Evolutionary conservation across 148 eudicot species (phyloP).

Genomic region (Rhododendron ovatum): DNA sequence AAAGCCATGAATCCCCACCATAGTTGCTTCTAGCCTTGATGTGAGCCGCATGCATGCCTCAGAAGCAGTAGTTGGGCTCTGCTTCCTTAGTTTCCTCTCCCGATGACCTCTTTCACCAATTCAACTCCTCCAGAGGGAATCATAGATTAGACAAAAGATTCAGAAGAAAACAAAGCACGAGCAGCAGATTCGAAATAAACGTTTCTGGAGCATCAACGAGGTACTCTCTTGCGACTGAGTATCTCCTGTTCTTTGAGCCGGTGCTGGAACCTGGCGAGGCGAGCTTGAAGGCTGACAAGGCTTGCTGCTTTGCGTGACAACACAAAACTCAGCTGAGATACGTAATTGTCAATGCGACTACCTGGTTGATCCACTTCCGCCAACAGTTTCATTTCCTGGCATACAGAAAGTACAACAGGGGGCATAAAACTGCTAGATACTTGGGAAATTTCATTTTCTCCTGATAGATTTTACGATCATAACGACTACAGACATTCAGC

Average conservation of each 20-base stretch:
- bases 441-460: neutral
- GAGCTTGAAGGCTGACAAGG: constrained; percentile 94
- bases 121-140: neutral
- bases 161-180: neutral
- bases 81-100: neutral
- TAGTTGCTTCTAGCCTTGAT: neutral
- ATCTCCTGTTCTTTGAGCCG: constrained; percentile 97
- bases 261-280: constrained; percentile 94
- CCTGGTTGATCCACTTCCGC: constrained; percentile 99
- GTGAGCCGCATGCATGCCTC: neutral
- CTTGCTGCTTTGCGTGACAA: constrained; percentile 98
- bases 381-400: constrained; percentile 95
- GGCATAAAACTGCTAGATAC: neutral
- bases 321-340: constrained; percentile 83
- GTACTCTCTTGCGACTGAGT: constrained; percentile 82
- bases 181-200: too few species aligned
- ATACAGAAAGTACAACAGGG: constrained; percentile 15
- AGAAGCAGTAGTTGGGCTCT: neutral
- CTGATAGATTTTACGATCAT: neutral
- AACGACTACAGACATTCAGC: neutral
- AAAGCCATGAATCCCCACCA: neutral
- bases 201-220: constrained; percentile 30
- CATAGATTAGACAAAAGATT: neutral
- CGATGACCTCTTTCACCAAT: neutral
- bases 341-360: constrained; percentile 88